Evolutionary conservation across 352 stramenopile genomes (phyloP).

Genomic region (Globisporangium radiosum): DNA sequence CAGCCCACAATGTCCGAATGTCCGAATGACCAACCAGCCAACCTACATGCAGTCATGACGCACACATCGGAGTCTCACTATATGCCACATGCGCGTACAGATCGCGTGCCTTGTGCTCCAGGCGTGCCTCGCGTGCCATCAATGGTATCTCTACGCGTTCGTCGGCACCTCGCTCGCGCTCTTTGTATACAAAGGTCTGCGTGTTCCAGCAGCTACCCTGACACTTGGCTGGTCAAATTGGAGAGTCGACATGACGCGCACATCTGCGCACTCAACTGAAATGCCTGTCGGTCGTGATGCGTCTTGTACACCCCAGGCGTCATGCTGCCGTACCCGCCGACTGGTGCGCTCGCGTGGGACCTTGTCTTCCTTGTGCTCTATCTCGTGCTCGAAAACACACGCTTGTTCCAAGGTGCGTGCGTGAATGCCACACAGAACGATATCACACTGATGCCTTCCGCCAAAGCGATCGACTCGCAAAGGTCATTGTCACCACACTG

Average conservation of each 20-base stretch:
- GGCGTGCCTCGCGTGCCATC: conserved; percentile 61
- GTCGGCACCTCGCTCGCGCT: conserved; percentile 33
- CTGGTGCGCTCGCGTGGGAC: conserved; percentile 47
- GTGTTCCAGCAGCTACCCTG: too few relatives aligned
- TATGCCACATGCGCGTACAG: conserved; percentile 12
- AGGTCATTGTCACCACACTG: too few relatives aligned
- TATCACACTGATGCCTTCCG: background rate
- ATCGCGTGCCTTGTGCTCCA: conserved; percentile 53
- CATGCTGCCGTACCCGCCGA: conserved; percentile 44
- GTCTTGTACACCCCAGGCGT: conserved; percentile 20
- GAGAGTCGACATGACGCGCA: too few relatives aligned
- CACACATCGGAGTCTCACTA: background rate
- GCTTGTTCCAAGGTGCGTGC: conserved; percentile 58
- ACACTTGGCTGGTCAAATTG: too few relatives aligned
- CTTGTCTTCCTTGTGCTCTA: conserved; percentile 62
- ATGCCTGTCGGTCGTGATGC: too few relatives aligned
- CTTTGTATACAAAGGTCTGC: conserved; percentile 70
- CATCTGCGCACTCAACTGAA: too few relatives aligned
- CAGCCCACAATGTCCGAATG: too few relatives aligned
- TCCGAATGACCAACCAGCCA: too few relatives aligned
- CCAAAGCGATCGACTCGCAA: background rate
- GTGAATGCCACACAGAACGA: background rate
- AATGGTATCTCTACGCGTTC: conserved; percentile 64
- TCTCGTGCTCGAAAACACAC: conserved; percentile 39
- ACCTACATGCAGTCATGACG: background rate